Percentiles rank a stretch among this genome's conserved stretches.
phyloP scores from a whole-genome alignment of 2,329 filamentous ascomycete genomes.

The Cladorrhinum sp. region DNA sequence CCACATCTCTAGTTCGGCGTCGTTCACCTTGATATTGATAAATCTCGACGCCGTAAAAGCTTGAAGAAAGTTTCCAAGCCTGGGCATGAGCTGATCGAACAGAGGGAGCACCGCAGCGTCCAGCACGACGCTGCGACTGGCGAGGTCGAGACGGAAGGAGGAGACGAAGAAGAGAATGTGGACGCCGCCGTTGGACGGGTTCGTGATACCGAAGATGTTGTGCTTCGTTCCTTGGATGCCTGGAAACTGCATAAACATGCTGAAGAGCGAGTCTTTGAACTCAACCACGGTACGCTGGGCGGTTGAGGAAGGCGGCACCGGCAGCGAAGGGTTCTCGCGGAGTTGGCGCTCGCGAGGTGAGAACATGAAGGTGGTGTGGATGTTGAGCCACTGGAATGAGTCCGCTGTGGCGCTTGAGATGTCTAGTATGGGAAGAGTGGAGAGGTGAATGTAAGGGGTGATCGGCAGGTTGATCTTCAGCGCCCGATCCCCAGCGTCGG shows the following conservation, averaged over 20 bases:
- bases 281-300: background rate
- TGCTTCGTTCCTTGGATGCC: background rate
- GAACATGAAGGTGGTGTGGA: background rate
- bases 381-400: background rate
- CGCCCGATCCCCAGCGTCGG: background rate
- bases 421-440: background rate
- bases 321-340: background rate
- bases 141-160: background rate
- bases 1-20: background rate
- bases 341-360: background rate
- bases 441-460: background rate
- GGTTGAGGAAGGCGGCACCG: background rate
- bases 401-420: background rate
- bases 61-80: background rate
- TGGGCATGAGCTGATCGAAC: background rate
- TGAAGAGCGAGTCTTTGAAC: slow-evolving; percentile 6
- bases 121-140: background rate
- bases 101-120: slow-evolving; percentile 3
- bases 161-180: slow-evolving; percentile 3
- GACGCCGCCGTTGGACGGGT: background rate
- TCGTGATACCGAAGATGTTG: background rate
- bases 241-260: background rate
- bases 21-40: background rate
- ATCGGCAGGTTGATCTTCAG: background rate
- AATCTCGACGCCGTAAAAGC: background rate